phyloP scores from a whole-genome alignment of 768 basidiomycete genomes.

The Suillus paluster region DNA sequence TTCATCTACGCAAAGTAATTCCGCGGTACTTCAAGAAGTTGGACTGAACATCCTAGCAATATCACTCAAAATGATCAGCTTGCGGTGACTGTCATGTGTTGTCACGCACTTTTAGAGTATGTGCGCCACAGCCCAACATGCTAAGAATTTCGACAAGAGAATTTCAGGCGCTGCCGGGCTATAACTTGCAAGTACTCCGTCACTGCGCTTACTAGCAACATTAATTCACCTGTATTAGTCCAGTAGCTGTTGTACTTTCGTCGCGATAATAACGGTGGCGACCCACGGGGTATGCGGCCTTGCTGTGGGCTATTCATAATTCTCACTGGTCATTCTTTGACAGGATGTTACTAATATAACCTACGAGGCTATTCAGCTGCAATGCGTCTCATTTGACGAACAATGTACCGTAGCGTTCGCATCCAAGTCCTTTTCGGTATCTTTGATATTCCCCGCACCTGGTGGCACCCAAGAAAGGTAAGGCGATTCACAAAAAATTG shows the following conservation, averaged over 20 bases:
- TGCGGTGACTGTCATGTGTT: neutral
- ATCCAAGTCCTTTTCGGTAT: neutral
- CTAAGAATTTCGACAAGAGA: neutral
- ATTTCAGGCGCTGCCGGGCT: neutral
- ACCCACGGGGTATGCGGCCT: neutral
- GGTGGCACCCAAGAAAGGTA: neutral
- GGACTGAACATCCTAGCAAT: neutral
- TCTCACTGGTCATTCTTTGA: neutral
- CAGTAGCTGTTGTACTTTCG: neutral
- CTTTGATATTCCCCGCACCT: neutral
- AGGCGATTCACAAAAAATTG: neutral
- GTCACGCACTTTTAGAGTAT: neutral
- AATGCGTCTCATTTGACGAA: neutral
- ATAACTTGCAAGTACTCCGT: neutral
- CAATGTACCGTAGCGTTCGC: neutral
- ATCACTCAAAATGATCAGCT: neutral
- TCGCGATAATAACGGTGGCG: neutral
- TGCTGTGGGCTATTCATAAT: slow-evolving; percentile 5
- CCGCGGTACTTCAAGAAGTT: neutral
- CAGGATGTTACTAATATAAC: neutral
- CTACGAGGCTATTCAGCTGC: neutral
- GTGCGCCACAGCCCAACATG: neutral
- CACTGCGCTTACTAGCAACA: neutral
- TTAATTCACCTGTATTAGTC: neutral
- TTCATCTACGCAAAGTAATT: too few relatives aligned